Conservation (phyloP, 257 asterid genomes). For the Mentha longifolia region DNA sequence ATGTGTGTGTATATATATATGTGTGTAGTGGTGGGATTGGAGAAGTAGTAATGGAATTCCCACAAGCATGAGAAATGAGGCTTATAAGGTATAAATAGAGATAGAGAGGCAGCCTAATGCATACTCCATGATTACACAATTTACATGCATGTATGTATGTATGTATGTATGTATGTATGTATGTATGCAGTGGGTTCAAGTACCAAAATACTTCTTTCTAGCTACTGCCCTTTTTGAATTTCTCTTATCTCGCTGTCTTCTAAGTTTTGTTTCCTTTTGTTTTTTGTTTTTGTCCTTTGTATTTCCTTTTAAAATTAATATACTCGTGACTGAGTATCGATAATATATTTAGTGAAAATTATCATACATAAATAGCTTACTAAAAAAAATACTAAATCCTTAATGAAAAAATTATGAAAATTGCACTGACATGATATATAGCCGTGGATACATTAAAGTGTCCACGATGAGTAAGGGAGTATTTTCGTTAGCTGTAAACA, state of each 20-base stretch:
- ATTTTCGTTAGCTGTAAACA: no score
- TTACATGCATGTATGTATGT: background rate
- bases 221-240: slow-evolving; percentile 29
- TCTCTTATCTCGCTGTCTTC: slow-evolving; percentile 5
- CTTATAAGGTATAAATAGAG: slow-evolving; percentile 37
- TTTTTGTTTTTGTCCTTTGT: no score
- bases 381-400: no score
- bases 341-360: no score
- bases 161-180: background rate
- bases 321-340: no score
- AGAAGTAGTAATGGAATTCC: slow-evolving; percentile 35
- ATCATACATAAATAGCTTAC: no score
- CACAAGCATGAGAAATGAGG: slow-evolving; percentile 38
- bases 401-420: no score
- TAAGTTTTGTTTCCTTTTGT: no score
- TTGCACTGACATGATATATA: no score
- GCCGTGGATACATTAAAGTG: no score
- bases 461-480: no score
- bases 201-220: slow-evolving; percentile 45
- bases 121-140: background rate
- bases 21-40: background rate
- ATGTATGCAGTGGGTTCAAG: slow-evolving; percentile 38
- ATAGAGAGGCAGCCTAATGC: slow-evolving; percentile 22
- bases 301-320: no score
- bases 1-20: background rate